phyloP scores from a whole-genome alignment of 2,329 filamentous ascomycete species.

The Calonectria multiphialidica region DNA sequence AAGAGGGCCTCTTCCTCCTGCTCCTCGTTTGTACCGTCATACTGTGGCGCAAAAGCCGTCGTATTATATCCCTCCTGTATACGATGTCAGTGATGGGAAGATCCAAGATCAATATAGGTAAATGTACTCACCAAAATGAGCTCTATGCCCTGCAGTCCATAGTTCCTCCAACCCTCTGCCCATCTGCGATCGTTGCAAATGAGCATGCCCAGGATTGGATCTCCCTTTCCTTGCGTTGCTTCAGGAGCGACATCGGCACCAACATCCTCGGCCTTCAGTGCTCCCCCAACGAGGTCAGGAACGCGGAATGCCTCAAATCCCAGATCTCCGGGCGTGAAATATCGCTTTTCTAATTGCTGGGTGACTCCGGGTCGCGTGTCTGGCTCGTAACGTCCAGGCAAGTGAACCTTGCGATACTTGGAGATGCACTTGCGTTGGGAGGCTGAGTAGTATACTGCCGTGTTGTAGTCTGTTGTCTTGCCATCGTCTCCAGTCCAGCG shows the following conservation, averaged over 20 bases:
- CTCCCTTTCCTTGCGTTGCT: slow-evolving; percentile 48
- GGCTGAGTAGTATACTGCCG: slow-evolving; percentile 61
- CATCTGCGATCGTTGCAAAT: slow-evolving; percentile 68
- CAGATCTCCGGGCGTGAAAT: slow-evolving; percentile 64
- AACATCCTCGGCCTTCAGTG: slow-evolving; percentile 46
- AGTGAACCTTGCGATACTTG: slow-evolving; percentile 68
- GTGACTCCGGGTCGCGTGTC: slow-evolving; percentile 59
- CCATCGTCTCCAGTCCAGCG: slow-evolving; percentile 50
- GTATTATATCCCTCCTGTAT: slow-evolving; percentile 61
- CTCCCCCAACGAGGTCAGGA: slow-evolving; percentile 54
- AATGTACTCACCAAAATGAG: slow-evolving; percentile 36
- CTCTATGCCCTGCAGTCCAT: slow-evolving; percentile 58
- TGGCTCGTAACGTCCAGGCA: slow-evolving; percentile 65
- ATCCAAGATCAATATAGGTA: not conserved
- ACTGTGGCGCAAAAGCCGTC: slow-evolving; percentile 60
- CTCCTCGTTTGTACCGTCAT: slow-evolving; percentile 50
- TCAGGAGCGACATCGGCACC: not conserved
- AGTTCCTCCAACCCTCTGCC: slow-evolving; percentile 65
- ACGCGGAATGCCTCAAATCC: slow-evolving; percentile 66
- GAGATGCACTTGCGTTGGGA: slow-evolving; percentile 53
- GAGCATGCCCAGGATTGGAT: slow-evolving; percentile 67
- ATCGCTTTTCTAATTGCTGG: slow-evolving; percentile 68
- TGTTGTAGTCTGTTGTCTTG: slow-evolving; percentile 59
- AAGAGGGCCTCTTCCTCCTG: slow-evolving; percentile 61
- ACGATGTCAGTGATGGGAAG: not conserved